Evolutionary conservation across 495 filamentous ascomycete genomes (phyloP).

Genomic region (Trichoderma reesei): DNA sequence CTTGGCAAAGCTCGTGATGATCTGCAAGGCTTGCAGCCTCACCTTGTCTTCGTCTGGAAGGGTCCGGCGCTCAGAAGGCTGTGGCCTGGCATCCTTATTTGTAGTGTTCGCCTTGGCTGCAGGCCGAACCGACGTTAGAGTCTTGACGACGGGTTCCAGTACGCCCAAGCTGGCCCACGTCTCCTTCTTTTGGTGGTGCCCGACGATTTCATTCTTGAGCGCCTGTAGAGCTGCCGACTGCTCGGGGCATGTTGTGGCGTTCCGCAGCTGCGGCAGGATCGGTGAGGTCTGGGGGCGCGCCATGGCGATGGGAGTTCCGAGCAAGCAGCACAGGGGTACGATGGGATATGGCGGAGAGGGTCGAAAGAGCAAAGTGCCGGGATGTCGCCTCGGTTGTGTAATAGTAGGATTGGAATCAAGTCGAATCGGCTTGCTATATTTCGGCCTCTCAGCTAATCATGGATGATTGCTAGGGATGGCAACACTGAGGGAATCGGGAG

Average conservation of each 20-base stretch:
- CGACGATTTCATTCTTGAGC: slow-evolving; percentile 83
- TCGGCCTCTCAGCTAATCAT: not conserved
- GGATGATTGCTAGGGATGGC: not conserved
- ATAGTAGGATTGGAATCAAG: not conserved
- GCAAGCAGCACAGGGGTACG: not conserved
- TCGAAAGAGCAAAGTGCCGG: not conserved
- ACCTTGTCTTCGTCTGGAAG: slow-evolving; percentile 50
- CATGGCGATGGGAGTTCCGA: slow-evolving; percentile 17
- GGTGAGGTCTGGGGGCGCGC: slow-evolving; percentile 25
- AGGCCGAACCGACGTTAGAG: slow-evolving; percentile 40
- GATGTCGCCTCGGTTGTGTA: not conserved
- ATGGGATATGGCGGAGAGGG: not conserved
- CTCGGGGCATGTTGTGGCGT: slow-evolving; percentile 46
- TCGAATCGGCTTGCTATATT: not conserved
- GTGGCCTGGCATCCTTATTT: slow-evolving; percentile 9
- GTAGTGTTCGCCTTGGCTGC: slow-evolving; percentile 24
- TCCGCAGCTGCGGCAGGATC: slow-evolving; percentile 53
- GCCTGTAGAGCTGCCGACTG: slow-evolving; percentile 56
- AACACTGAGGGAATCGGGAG: not conserved
- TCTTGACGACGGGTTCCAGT: slow-evolving; percentile 53
- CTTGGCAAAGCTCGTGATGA: slow-evolving; percentile 73
- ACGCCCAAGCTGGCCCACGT: slow-evolving; percentile 60
- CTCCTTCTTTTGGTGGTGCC: slow-evolving; percentile 81
- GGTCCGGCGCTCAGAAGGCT: slow-evolving; percentile 1
- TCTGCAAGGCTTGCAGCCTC: slow-evolving; percentile 67